phyloP scores from a whole-genome alignment of 208 protist genomes.

The Novymonas esmeraldas region DNA sequence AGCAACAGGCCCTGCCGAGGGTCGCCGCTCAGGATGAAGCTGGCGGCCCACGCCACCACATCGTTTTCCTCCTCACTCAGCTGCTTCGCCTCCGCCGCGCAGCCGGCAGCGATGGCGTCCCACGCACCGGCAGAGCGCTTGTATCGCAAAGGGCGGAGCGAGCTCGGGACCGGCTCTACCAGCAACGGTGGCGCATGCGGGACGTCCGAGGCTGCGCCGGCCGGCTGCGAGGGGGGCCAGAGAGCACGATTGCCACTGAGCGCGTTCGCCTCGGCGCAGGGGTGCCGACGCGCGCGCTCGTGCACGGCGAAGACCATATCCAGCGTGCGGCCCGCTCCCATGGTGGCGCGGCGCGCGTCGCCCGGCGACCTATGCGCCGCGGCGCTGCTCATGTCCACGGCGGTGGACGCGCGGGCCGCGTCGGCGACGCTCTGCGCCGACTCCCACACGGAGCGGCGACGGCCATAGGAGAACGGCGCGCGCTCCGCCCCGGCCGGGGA shows the following conservation, averaged over 20 bases:
- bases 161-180: slow-evolving; percentile 18
- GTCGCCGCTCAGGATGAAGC: slow-evolving; percentile 53
- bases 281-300: neutral
- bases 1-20: slow-evolving; percentile 38
- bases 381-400: neutral
- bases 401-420: neutral
- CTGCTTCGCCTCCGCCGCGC: slow-evolving; percentile 44
- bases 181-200: neutral
- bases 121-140: slow-evolving; percentile 37
- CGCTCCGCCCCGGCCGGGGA: neutral
- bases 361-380: neutral
- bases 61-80: slow-evolving; percentile 58
- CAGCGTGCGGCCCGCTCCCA: neutral
- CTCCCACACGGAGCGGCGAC: slow-evolving; percentile 7
- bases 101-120: slow-evolving; percentile 49
- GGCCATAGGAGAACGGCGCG: slow-evolving; percentile 21
- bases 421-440: slow-evolving; percentile 2
- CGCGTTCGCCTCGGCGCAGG: neutral
- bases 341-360: neutral
- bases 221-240: neutral
- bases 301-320: slow-evolving; percentile 10
- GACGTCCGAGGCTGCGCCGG: neutral
- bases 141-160: slow-evolving; percentile 23
- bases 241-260: neutral
- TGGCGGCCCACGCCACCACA: slow-evolving; percentile 52